phyloP scores from a whole-genome alignment of 805 yeast genomes.

The Wickerhamomyces rabaulensis region DNA sequence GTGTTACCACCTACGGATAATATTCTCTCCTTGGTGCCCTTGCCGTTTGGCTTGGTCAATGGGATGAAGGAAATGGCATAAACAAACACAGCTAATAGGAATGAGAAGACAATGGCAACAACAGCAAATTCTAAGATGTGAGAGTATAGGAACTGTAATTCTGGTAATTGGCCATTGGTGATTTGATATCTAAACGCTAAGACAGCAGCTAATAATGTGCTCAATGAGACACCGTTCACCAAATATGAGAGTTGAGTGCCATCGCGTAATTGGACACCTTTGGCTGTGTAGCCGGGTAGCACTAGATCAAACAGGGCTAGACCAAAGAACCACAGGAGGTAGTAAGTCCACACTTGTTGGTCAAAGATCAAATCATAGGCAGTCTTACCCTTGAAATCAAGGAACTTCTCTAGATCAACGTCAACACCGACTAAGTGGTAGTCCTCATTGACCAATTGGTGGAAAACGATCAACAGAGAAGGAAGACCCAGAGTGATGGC shows the following conservation, averaged over 20 bases:
- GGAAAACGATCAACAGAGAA: constrained; percentile 49
- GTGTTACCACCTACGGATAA: constrained; percentile 87
- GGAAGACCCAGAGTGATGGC: constrained; percentile 68
- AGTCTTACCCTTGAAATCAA: constrained; percentile 30
- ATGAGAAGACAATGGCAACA: constrained; percentile 59
- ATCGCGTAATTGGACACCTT: constrained; percentile 73
- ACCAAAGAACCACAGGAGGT: constrained; percentile 65
- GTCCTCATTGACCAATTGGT: constrained; percentile 54
- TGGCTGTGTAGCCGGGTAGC: constrained; percentile 56
- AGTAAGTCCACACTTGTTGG: constrained; percentile 52
- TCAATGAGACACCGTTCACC: constrained; percentile 71
- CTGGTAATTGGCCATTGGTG: constrained; percentile 62
- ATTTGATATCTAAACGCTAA: constrained; percentile 48
- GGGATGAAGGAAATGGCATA: constrained; percentile 68
- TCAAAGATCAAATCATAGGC: constrained; percentile 34
- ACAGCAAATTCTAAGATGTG: constrained; percentile 62
- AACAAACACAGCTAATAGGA: constrained; percentile 56
- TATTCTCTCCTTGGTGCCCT: constrained; percentile 57
- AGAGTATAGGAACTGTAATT: constrained; percentile 68
- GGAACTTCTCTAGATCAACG: constrained; percentile 36
- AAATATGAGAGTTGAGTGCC: constrained; percentile 67
- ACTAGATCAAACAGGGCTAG: constrained; percentile 59
- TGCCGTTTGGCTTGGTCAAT: constrained; percentile 41
- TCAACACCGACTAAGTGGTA: constrained; percentile 47
- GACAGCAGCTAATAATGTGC: constrained; percentile 32